Conservation (phyloP, 2,329 filamentous ascomycete genomes). For the Fusarium sp. region DNA sequence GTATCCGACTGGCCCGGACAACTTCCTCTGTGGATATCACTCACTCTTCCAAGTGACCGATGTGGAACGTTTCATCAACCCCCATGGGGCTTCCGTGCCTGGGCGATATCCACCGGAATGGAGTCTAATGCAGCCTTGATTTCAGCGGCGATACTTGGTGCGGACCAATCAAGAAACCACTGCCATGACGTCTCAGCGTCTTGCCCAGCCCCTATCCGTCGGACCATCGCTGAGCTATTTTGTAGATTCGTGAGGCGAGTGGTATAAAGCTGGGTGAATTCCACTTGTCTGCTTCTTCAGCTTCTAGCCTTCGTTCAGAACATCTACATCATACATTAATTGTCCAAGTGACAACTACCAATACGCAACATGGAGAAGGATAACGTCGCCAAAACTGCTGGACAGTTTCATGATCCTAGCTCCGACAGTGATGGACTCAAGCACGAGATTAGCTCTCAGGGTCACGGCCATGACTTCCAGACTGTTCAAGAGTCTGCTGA, state of each 20-base stretch:
- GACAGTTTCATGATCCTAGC: slow-evolving; percentile 14
- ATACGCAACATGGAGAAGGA: slow-evolving; percentile 17
- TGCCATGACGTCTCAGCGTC: slow-evolving; percentile 15
- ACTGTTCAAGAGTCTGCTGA: slow-evolving; percentile 24
- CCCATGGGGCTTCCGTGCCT: slow-evolving; percentile 21
- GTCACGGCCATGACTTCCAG: slow-evolving; percentile 31
- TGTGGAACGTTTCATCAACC: slow-evolving; percentile 9
- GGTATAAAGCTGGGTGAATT: slow-evolving; percentile 6
- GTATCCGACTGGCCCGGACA: slow-evolving; percentile 26
- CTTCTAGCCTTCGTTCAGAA: neutral
- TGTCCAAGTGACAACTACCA: slow-evolving; percentile 1
- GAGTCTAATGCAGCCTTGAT: slow-evolving; percentile 21
- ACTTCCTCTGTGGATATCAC: neutral
- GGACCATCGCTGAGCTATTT: slow-evolving; percentile 24
- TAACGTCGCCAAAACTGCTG: neutral
- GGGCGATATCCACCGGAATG: neutral
- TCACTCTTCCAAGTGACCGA: neutral
- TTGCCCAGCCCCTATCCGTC: slow-evolving; percentile 7
- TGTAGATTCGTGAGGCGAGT: neutral
- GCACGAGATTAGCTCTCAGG: slow-evolving; percentile 6
- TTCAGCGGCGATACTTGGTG: neutral
- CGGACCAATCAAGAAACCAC: neutral
- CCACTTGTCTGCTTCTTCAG: neutral
- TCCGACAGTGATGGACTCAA: slow-evolving; percentile 32
- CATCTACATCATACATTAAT: neutral